A percentile compares a stretch with the other conserved stretches of the same genome.
These are phyloP conservation scores for Alloteropsis semialata DNA, from an alignment of 176 grass and related monocot genomes.

Conservation along the genomic window DNA sequence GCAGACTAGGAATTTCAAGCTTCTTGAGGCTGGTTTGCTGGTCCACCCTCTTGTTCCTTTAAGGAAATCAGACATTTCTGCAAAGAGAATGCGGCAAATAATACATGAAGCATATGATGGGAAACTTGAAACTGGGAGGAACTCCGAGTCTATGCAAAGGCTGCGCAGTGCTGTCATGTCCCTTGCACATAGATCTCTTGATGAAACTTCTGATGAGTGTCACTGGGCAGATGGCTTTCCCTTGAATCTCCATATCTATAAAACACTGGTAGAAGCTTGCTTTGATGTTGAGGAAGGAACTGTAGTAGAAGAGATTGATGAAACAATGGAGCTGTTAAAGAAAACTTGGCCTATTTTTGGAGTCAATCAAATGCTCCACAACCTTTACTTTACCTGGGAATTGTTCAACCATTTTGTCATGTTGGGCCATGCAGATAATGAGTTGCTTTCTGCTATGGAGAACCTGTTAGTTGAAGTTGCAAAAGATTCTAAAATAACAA, in stretches of 20 bases:
- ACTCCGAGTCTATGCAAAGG: conserved; percentile 72
- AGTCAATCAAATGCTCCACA: conserved; percentile 72
- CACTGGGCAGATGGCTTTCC: conserved; percentile 96
- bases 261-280: conserved; percentile 78
- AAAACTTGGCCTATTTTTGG: conserved; percentile 86
- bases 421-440: conserved; percentile 50
- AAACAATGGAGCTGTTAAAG: conserved; percentile 64
- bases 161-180: conserved; percentile 51
- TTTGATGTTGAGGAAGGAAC: conserved; percentile 60
- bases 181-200: conserved; percentile 52
- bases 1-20: conserved; percentile 65
- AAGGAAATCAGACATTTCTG: conserved; percentile 55
- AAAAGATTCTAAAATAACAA: conserved; percentile 66
- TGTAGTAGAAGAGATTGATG: conserved; percentile 72
- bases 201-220: conserved; percentile 55
- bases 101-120: conserved; percentile 49
- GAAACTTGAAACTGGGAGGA: conserved; percentile 61
- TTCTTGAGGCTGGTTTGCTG: conserved; percentile 82
- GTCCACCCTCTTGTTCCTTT: conserved; percentile 71
- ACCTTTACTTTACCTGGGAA: conserved; percentile 84
- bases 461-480: conserved; percentile 64
- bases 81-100: conserved; percentile 53
- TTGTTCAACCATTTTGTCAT: conserved; percentile 64
- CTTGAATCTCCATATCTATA: conserved; percentile 83
- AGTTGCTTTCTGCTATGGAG: conserved; percentile 65